Percentiles rank a stretch among this genome's conserved stretches.
These are phyloP conservation scores for Picochlorum sp. DNA, from an alignment of 139 green algal species.

Conservation along the genomic window DNA sequence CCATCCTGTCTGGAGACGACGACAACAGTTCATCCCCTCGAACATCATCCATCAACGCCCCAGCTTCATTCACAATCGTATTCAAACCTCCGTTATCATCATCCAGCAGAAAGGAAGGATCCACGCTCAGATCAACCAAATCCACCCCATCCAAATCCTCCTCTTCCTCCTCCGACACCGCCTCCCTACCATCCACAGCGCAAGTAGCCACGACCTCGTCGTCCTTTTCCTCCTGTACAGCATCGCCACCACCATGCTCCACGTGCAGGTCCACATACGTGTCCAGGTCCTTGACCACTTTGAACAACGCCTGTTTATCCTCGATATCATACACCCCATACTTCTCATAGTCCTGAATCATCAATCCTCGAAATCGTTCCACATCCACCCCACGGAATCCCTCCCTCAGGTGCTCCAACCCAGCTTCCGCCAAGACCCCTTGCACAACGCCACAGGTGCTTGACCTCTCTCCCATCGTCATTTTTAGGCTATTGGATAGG, in stretches of 20 bases:
- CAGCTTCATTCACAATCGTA: no score
- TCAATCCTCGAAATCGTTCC: slow-evolving; percentile 3
- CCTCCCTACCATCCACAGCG: not conserved
- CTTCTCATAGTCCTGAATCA: slow-evolving; percentile 46
- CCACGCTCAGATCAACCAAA: slow-evolving; percentile 33
- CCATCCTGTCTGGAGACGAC: not conserved
- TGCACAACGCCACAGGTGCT: not conserved
- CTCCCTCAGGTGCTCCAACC: not conserved
- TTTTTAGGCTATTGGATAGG: no score
- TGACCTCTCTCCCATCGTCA: not conserved
- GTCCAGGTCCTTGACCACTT: slow-evolving; percentile 47
- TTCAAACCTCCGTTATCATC: not conserved
- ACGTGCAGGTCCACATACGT: slow-evolving; percentile 1
- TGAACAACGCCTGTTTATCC: slow-evolving; percentile 72
- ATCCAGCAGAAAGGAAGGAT: not conserved
- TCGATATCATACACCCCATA: slow-evolving; percentile 60
- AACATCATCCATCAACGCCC: no score
- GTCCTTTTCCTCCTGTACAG: not conserved
- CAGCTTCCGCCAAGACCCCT: slow-evolving; percentile 2
- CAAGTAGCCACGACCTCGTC: not conserved
- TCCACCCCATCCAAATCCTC: slow-evolving; percentile 74
- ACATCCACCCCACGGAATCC: not conserved
- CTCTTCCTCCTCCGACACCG: slow-evolving; percentile 26
- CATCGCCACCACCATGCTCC: not conserved
- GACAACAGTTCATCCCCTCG: no score